Evolutionary conservation across 441 rosid genomes (phyloP).

Genomic region (Adansonia rubrostipa): DNA sequence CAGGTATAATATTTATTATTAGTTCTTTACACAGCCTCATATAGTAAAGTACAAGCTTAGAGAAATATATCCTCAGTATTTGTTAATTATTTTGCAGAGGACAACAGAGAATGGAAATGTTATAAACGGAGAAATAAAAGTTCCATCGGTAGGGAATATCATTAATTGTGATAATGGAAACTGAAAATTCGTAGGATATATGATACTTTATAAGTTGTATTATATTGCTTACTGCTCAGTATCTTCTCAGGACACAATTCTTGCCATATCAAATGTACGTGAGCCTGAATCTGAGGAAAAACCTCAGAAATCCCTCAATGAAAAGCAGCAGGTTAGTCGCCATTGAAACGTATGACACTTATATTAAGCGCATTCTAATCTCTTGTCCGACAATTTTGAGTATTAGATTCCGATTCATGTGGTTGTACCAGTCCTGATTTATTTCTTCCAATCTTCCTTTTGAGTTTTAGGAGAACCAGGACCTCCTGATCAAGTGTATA

Average conservation of each 20-base stretch:
- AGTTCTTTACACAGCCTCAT: conserved; percentile 20
- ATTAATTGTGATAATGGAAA: conserved; percentile 16
- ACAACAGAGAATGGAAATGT: conserved; percentile 56
- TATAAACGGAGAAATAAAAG: conserved; percentile 59
- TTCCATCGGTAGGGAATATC: conserved; percentile 52
- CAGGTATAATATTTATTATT: conserved; percentile 54
- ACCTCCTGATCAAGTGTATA: conserved; percentile 65
- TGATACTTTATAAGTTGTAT: conserved; percentile 28
- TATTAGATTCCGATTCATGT: conserved; percentile 15
- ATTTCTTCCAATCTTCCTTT: conserved; percentile 20
- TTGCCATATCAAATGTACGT: conserved; percentile 36
- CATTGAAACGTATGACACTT: conserved; percentile 15
- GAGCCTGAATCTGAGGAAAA: conserved; percentile 73
- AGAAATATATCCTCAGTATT: conserved; percentile 33
- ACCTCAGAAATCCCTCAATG: conserved; percentile 73
- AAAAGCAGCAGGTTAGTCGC: conserved; percentile 68
- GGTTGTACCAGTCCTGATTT: conserved; percentile 29
- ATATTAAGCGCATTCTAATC: conserved; percentile 17
- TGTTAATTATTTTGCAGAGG: conserved; percentile 43
- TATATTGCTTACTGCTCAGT: conserved; percentile 25
- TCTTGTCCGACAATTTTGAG: conserved; percentile 21
- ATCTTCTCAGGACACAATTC: conserved; percentile 42
- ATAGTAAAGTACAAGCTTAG: conserved; percentile 22
- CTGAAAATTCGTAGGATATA: background rate
- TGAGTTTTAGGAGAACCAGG: conserved; percentile 63